A percentile compares a stretch with the other conserved stretches of the same genome.
Evolutionary conservation across 1,139 yeast genomes (phyloP).

Genomic region (Candida frijolesensis): DNA sequence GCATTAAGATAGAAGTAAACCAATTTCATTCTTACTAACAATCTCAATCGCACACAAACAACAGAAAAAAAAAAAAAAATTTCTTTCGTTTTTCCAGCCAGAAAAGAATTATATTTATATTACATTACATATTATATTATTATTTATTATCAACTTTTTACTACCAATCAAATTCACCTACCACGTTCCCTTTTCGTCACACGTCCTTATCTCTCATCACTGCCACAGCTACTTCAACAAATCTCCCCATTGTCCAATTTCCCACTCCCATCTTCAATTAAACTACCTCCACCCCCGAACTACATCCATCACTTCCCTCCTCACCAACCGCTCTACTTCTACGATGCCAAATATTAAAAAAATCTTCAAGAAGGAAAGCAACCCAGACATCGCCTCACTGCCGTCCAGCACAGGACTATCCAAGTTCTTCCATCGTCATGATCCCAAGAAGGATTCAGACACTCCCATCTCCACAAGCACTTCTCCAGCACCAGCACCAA

Average conservation of each 20-base stretch:
- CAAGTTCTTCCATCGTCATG: constrained; percentile 29
- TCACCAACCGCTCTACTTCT: neutral
- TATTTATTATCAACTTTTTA: too few relatives aligned
- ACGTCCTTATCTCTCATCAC: neutral
- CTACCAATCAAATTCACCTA: too few relatives aligned
- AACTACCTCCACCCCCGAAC: neutral
- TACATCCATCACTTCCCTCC: neutral
- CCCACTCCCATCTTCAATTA: neutral
- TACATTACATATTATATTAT: too few relatives aligned
- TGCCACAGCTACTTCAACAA: neutral
- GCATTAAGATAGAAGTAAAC: too few relatives aligned
- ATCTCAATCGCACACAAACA: too few relatives aligned
- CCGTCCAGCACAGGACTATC: constrained; percentile 28
- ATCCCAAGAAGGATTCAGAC: constrained; percentile 9
- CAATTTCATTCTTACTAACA: too few relatives aligned
- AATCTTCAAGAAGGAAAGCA: constrained; percentile 25
- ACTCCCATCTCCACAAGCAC: neutral
- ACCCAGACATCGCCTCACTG: constrained; percentile 16
- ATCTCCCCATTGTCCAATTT: neutral
- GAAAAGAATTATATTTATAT: too few relatives aligned
- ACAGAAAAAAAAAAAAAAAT: too few relatives aligned
- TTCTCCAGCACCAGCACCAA: neutral
- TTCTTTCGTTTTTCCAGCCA: too few relatives aligned
- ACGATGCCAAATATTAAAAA: constrained; percentile 16
- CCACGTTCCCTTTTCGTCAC: neutral